Conservation (phyloP, 202 grass and related monocot genomes). For the Cymbopogon flexuosus region DNA sequence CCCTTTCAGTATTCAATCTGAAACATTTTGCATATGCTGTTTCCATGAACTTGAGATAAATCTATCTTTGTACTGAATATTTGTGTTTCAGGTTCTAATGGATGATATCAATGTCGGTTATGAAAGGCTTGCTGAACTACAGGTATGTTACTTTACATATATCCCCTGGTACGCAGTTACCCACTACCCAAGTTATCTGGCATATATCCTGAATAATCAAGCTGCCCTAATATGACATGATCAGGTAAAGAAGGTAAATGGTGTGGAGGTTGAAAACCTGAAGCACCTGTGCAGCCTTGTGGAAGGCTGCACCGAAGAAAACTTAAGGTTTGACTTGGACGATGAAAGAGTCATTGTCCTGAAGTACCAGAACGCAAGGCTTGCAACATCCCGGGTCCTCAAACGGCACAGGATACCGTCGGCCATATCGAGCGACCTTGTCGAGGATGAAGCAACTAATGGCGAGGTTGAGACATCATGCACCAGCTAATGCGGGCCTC, state of each 20-base stretch:
- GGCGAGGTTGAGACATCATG: constrained; percentile 40
- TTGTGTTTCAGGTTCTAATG: constrained; percentile 75
- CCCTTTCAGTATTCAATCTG: background rate
- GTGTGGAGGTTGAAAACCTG: constrained; percentile 71
- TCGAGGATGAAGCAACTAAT: constrained; percentile 42
- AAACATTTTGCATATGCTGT: background rate
- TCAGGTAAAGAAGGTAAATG: constrained; percentile 87
- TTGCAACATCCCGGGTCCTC: constrained; percentile 71
- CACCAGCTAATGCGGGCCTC: constrained; percentile 27
- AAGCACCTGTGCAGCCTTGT: constrained; percentile 79
- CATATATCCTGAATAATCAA: constrained; percentile 2
- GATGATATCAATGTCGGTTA: constrained; percentile 97
- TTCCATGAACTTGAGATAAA: background rate
- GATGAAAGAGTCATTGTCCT: constrained; percentile 81
- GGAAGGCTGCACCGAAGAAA: constrained; percentile 67
- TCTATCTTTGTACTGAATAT: constrained; percentile 1
- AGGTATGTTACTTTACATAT: constrained; percentile 40
- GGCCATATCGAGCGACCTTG: constrained; percentile 68
- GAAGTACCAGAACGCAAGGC: constrained; percentile 65
- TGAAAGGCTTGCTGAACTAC: constrained; percentile 75
- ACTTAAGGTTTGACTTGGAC: constrained; percentile 82
- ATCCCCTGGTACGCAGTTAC: background rate
- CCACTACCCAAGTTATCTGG: background rate
- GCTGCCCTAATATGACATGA: background rate
- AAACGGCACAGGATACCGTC: constrained; percentile 82